These are phyloP conservation scores for Penicillium steckii DNA, from an alignment of 495 filamentous ascomycete genomes.

Conservation along the genomic window DNA sequence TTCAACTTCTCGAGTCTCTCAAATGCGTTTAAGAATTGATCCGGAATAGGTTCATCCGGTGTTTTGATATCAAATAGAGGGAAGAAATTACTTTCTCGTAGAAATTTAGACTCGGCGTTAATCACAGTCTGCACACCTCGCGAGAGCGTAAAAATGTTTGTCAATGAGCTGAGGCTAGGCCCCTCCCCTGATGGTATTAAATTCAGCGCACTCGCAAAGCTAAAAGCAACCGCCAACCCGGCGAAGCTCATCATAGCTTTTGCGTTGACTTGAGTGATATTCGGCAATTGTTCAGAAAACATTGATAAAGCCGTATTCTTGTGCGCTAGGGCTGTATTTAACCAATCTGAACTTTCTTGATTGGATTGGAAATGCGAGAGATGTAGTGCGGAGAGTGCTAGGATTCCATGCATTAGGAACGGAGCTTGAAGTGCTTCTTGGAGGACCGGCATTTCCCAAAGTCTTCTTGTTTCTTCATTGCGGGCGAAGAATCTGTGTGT, in stretches of 20 bases:
- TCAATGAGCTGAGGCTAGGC: conserved; percentile 19
- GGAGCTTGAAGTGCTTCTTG: conserved; percentile 32
- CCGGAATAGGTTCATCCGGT: conserved; percentile 5
- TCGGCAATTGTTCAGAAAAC: conserved; percentile 14
- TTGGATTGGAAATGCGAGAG: conserved; percentile 20
- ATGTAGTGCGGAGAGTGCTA: conserved; percentile 38
- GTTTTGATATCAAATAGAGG: conserved; percentile 15
- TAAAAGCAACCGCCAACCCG: conserved; percentile 21
- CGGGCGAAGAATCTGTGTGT: conserved; percentile 21
- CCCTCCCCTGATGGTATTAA: conserved; percentile 7
- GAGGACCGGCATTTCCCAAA: conserved; percentile 34
- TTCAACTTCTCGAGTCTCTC: conserved; percentile 17
- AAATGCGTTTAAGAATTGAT: conserved; percentile 6
- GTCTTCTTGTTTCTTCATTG: conserved; percentile 16
- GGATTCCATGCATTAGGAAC: conserved; percentile 36
- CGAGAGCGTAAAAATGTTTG: conserved; percentile 18
- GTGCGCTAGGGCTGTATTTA: conserved; percentile 23
- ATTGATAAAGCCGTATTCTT: conserved; percentile 21
- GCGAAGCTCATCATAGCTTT: conserved; percentile 24
- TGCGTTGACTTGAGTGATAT: conserved; percentile 15
- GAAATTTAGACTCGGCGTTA: neutral
- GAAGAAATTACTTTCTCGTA: conserved; percentile 21
- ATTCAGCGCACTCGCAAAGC: conserved; percentile 21
- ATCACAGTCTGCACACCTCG: conserved; percentile 24
- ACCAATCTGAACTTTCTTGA: conserved; percentile 13